phyloP scores from a whole-genome alignment of 2,329 filamentous ascomycete species.

The Parascedosporium putredinis region DNA sequence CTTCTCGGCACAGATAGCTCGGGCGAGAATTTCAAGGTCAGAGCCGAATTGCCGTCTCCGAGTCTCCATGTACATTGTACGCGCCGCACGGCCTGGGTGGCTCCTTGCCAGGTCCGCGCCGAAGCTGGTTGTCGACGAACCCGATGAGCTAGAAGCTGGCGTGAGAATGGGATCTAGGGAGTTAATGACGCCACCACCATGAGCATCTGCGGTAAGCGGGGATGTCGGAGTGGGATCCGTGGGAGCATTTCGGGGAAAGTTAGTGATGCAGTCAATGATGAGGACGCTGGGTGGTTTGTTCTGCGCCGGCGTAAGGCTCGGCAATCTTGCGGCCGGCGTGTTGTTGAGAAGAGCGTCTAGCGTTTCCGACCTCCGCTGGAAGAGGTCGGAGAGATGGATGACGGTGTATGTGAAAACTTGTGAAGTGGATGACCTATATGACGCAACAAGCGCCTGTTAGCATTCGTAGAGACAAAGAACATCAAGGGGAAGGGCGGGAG shows the following conservation, averaged over 20 bases:
- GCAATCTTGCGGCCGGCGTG: slow-evolving; percentile 21
- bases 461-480: slow-evolving; percentile 10
- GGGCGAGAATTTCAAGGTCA: slow-evolving; percentile 58
- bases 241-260: slow-evolving; percentile 30
- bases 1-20: slow-evolving; percentile 63
- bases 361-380: slow-evolving; percentile 33
- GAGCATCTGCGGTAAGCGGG: slow-evolving; percentile 25
- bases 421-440: slow-evolving; percentile 49
- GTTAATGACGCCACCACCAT: not conserved
- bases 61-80: slow-evolving; percentile 46
- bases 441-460: not conserved
- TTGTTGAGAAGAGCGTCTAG: slow-evolving; percentile 36
- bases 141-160: slow-evolving; percentile 14
- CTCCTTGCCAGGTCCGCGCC: not conserved
- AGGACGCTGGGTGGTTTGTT: slow-evolving; percentile 34
- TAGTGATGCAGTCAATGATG: slow-evolving; percentile 54
- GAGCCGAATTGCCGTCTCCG: slow-evolving; percentile 49
- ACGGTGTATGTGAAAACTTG: slow-evolving; percentile 51
- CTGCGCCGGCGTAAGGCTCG: slow-evolving; percentile 12
- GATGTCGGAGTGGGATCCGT: slow-evolving; percentile 35
- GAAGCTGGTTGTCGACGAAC: not conserved
- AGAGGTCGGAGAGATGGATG: slow-evolving; percentile 47
- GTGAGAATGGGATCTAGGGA: not conserved
- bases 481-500: not conserved
- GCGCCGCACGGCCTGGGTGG: slow-evolving; percentile 23